Evolutionary conservation across 371 early-diverging fungal species (phyloP), one percentile per base, ranked within the genome.

Genomic region (Mucor saturninus): DNA sequence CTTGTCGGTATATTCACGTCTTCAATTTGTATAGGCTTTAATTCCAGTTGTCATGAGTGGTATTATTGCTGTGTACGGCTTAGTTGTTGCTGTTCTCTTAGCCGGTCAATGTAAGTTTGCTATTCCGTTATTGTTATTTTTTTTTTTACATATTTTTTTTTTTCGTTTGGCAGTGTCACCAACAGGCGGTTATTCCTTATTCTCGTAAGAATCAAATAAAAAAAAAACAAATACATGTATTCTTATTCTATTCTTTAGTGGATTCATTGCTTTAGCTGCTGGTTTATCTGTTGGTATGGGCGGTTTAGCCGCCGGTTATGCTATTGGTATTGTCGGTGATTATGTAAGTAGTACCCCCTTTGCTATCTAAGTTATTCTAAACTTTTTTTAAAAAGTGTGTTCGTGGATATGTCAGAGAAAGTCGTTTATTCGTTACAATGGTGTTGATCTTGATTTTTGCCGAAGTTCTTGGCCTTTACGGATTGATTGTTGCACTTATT

Each of bases 11-110:
- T 35, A 35, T 35, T 35, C 35, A 35, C 35, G 35, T 35, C 21
- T 21, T 21, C 1, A 21, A 21, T 21, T 21, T 21, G 21, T 21
- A 21, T 21, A 79, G 77, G 85, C 90, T 50, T 83, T 93, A 52
- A 89, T 95, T 61, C 95, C 95, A 21, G 93, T 95, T 54, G 88
- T 95, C 64, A 95, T 95, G 95, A 93, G 93, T 72, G 95, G 95
- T 92, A 94, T 95, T 77, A 90, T 95, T 69, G 95, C 88, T 65
- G 91, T 95, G 63, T 95, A 95, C 76, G 95, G 95, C 37, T 72
- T 95, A 7, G 95, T 94, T 5, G 93, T 95, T 15, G 82, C 93
- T 14, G 95, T 93, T 14, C 80, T 95, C 49, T 87, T 94, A 56
- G 83, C 89, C 39, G 90, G 87, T 73, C 84, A 87, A 71, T 76